Evolutionary conservation across 192 early-diverging fungal genomes (phyloP).

Genomic region (Chytriomyces sp.): DNA sequence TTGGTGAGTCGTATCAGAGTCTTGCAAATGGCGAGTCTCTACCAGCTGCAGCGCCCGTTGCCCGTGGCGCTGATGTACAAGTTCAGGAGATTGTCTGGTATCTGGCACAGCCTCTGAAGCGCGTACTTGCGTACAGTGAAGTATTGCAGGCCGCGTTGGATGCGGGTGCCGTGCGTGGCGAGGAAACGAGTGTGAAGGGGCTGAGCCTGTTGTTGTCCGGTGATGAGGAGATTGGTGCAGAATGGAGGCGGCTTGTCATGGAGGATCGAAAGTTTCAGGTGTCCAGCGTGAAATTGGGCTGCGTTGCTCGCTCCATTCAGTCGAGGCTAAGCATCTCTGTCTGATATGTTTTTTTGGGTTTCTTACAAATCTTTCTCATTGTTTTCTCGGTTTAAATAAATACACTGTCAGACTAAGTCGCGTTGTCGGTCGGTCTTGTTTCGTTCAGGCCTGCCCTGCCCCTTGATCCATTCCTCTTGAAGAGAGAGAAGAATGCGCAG

Average conservation of each 20-base stretch:
- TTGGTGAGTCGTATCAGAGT: slow-evolving; percentile 1
- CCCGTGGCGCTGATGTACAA: not conserved
- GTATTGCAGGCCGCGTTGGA: not conserved
- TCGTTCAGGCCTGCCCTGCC: too few relatives aligned
- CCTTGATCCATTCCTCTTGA: too few relatives aligned
- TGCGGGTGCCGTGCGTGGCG: slow-evolving; percentile 6
- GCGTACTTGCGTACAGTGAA: slow-evolving; percentile 4
- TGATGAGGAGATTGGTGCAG: slow-evolving; percentile 30
- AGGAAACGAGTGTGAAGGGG: not conserved
- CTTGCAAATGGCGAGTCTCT: not conserved
- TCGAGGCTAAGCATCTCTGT: not conserved
- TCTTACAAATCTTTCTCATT: too few relatives aligned
- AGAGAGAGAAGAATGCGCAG: too few relatives aligned
- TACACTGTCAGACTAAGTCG: too few relatives aligned
- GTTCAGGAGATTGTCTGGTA: slow-evolving; percentile 27
- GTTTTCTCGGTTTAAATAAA: too few relatives aligned
- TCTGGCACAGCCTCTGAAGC: slow-evolving; percentile 17
- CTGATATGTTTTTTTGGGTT: too few relatives aligned
- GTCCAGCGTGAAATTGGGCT: slow-evolving; percentile 26
- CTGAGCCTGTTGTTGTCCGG: not conserved
- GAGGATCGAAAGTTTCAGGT: slow-evolving; percentile 34
- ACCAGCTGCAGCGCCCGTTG: not conserved
- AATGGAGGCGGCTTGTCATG: slow-evolving; percentile 25
- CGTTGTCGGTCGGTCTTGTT: too few relatives aligned
- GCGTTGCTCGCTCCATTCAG: slow-evolving; percentile 14